phyloP scores from a whole-genome alignment of 495 filamentous ascomycete species.

The Trichoderma reesei region DNA sequence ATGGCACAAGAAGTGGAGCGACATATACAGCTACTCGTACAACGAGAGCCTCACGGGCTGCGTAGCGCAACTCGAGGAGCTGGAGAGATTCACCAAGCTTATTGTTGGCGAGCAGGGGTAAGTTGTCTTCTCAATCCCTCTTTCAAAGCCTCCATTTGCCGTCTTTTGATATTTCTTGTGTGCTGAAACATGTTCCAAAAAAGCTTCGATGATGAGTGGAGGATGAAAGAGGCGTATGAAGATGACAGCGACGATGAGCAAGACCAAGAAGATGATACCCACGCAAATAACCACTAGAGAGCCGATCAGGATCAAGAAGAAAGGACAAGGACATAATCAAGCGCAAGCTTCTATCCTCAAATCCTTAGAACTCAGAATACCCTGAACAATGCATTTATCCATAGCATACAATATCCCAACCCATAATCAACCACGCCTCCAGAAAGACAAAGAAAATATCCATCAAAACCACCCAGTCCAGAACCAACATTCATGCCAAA shows the following conservation, averaged over 20 bases:
- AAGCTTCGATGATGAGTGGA: conserved; percentile 7
- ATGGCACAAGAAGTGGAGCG: conserved; percentile 20
- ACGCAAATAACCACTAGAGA: not conserved
- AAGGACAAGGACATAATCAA: not conserved
- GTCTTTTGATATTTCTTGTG: not conserved
- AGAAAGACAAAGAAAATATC: not conserved
- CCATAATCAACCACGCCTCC: not conserved
- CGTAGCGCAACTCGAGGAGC: conserved; percentile 40
- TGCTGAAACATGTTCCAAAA: not conserved
- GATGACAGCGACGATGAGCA: not conserved
- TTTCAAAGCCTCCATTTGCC: not conserved
- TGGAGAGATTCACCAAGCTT: conserved; percentile 44
- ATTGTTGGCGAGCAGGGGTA: conserved; percentile 45
- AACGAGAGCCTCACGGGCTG: conserved; percentile 48
- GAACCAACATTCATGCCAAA: no score
- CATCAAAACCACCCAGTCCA: not conserved
- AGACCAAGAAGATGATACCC: not conserved
- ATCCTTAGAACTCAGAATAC: not conserved
- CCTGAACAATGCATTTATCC: not conserved
- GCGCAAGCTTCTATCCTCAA: no score
- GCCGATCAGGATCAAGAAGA: not conserved
- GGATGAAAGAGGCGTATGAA: not conserved
- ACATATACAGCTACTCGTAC: conserved; percentile 28
- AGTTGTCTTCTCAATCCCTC: conserved; percentile 15
- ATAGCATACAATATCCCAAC: not conserved